Evolutionary conservation across 1,139 yeast genomes (phyloP).

Genomic region (Zygosaccharomyces sapae): DNA sequence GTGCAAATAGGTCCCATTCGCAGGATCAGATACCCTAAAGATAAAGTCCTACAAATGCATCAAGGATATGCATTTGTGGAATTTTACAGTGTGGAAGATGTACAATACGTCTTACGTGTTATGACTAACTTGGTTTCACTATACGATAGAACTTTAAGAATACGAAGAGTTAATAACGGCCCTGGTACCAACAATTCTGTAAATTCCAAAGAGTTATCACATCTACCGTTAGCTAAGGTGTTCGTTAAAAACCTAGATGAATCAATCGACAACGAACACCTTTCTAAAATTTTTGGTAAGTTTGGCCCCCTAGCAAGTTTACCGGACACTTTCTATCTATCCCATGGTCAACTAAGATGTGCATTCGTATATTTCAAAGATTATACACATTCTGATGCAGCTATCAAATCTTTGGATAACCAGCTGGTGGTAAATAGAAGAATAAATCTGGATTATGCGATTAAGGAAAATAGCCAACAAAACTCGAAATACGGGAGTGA

Average conservation of each 20-base stretch:
- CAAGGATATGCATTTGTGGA: conserved; percentile 92
- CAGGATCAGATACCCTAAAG: conserved; percentile 72
- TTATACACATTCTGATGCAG: conserved; percentile 69
- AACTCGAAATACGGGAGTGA: conserved; percentile 70
- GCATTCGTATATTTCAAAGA: conserved; percentile 61
- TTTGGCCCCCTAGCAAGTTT: conserved; percentile 61
- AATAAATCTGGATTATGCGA: conserved; percentile 64
- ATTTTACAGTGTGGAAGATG: conserved; percentile 56
- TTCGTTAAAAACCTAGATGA: conserved; percentile 71
- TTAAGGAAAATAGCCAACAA: conserved; percentile 55
- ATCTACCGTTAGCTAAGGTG: conserved; percentile 70
- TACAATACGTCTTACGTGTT: conserved; percentile 63
- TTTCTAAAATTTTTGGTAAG: conserved; percentile 57
- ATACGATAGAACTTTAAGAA: conserved; percentile 59
- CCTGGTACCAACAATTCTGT: conserved; percentile 23
- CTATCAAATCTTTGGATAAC: conserved; percentile 66
- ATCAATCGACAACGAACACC: conserved; percentile 57
- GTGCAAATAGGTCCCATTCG: conserved; percentile 80
- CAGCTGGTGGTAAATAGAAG: conserved; percentile 64
- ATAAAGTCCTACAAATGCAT: conserved; percentile 62
- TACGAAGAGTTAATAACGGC: conserved; percentile 50
- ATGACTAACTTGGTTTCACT: conserved; percentile 49
- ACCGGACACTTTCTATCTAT: conserved; percentile 54
- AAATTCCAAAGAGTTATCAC: conserved; percentile 19
- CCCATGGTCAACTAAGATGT: conserved; percentile 49